Conservation (phyloP, 2,329 filamentous ascomycete species). For the Diplocarpon rosae region DNA sequence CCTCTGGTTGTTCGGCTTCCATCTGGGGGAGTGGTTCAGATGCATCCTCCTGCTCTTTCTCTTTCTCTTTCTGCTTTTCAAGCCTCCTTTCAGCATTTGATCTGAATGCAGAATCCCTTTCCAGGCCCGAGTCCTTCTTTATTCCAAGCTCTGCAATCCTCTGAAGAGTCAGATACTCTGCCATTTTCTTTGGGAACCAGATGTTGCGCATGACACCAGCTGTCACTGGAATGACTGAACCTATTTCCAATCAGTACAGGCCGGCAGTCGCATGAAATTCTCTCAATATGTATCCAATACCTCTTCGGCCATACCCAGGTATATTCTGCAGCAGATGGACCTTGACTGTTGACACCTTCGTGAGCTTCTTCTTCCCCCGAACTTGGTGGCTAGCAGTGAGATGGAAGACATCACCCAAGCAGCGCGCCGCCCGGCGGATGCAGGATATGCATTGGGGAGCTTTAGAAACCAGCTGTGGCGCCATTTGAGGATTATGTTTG, state of each 20-base stretch:
- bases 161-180: slow-evolving; percentile 38
- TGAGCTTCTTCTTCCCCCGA: slow-evolving; percentile 35
- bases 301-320: slow-evolving; percentile 38
- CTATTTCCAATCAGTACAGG: slow-evolving; percentile 26
- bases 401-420: slow-evolving; percentile 13
- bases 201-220: slow-evolving; percentile 42
- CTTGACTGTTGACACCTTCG: slow-evolving; percentile 32
- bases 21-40: background rate
- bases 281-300: slow-evolving; percentile 21
- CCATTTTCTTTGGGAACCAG: slow-evolving; percentile 39
- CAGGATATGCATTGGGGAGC: slow-evolving; percentile 24
- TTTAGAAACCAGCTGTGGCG: slow-evolving; percentile 19
- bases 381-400: slow-evolving; percentile 26
- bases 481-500: slow-evolving; percentile 19
- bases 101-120: slow-evolving; percentile 35
- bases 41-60: slow-evolving; percentile 5
- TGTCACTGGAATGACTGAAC: slow-evolving; percentile 40
- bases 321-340: slow-evolving; percentile 42
- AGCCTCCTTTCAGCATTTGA: slow-evolving; percentile 6
- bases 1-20: background rate
- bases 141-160: slow-evolving; percentile 35
- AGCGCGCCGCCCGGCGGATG: slow-evolving; percentile 20
- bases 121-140: slow-evolving; percentile 31
- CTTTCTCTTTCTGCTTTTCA: slow-evolving; percentile 5
- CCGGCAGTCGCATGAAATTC: background rate